Conservation (phyloP, 169 alveolate species). For the Plasmodium coatneyi region DNA sequence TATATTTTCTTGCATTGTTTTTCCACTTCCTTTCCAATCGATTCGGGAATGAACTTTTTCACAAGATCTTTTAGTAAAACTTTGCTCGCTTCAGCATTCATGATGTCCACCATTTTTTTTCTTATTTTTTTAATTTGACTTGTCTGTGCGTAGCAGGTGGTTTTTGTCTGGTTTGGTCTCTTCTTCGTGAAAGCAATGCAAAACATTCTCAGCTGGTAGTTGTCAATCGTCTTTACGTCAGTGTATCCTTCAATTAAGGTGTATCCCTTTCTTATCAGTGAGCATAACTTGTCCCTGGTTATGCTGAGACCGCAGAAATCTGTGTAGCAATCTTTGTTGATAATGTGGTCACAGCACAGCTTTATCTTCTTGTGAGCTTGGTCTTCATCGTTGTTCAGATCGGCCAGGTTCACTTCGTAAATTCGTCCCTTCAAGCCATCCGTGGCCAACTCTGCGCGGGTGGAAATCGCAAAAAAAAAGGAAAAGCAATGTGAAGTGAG, state of each 20-base stretch:
- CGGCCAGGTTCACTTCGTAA: constrained; percentile 96
- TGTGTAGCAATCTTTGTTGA: constrained; percentile 95
- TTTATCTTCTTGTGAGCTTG: constrained; percentile 96
- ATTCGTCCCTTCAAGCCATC: constrained; percentile 96
- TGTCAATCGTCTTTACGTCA: constrained; percentile 97
- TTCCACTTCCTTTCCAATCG: constrained; percentile 96
- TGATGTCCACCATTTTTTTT: constrained; percentile 96
- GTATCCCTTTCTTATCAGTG: constrained; percentile 97
- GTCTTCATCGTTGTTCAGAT: constrained; percentile 95
- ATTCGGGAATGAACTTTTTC: constrained; percentile 94
- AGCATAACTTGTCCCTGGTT: constrained; percentile 97
- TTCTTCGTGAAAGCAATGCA: constrained; percentile 97
- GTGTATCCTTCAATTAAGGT: constrained; percentile 97
- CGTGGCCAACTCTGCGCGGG: constrained; percentile 89
- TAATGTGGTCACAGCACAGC: constrained; percentile 95
- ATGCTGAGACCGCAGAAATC: constrained; percentile 97
- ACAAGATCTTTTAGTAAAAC: constrained; percentile 95
- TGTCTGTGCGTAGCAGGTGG: constrained; percentile 97
- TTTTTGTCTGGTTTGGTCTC: constrained; percentile 94
- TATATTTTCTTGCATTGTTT: constrained; percentile 95
- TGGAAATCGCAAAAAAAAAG: constrained; percentile 10
- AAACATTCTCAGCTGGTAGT: constrained; percentile 96
- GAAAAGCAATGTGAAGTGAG: neutral
- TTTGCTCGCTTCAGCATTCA: constrained; percentile 94
- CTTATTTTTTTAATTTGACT: constrained; percentile 96